Base-by-base conservation (phyloP, 345 rosid genomes). In the Salix koriyanagi region DNA sequence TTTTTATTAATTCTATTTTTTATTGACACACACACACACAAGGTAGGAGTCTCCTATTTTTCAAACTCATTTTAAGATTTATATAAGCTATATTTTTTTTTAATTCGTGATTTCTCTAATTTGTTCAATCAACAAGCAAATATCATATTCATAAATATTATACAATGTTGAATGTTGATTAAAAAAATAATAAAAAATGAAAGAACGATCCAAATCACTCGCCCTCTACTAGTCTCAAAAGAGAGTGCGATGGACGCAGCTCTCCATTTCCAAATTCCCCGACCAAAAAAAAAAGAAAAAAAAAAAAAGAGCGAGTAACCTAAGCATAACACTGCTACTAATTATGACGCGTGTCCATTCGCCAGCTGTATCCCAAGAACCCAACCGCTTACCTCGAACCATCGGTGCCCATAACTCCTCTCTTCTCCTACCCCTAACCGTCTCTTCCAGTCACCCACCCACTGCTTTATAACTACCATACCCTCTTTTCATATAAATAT, bases 331-430 rank as follows among this genome's bases (percentile, higher is more conserved):
- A 85, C 82, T 65, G 85, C 86, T 75, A 72, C 73, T 18, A n/a
- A 11, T 16, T 21, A 2, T 68, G 96, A 94, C 97, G 87, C 94
- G 97, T 94, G 97, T 91, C 75, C 67, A 21, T 52, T 16, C 13
- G 80, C 86, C 97, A 94, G 97, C 97, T 94, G 98, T 90, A 86
- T 87, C 90, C 87, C 97, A 85, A 89, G 23, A 56, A 67, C 76
- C 85, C 90, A 90, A 89, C 94, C 89, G 92, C 82, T 81, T 90
- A 71, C 91, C 91, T 78, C 74, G 84, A 89, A 82, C 82, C 85
- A 80, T 76, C 89, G 83, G 85, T 85, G 72, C 79, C 86, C 85
- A 76, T 66, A 74, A 74, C 88, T 77, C 83, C 80, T 80, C 58
- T 52, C 8, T 19, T 25, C 61, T 39, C 65, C 32, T 50, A 66